Evolutionary conservation across 78 protist genomes (phyloP).

Genomic region (Dictyostelium capitatum): DNA sequence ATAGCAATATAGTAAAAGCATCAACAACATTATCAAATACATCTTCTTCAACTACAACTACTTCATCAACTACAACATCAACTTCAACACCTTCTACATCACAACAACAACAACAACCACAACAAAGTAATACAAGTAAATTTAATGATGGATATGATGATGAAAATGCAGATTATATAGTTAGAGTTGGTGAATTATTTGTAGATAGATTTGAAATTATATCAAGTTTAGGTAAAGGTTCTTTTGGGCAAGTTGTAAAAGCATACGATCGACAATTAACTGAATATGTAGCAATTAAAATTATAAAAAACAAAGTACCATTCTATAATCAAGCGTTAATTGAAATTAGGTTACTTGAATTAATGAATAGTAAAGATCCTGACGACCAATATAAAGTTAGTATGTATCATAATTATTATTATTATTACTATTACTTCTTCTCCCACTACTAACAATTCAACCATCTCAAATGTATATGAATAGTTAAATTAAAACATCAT

Average conservation of each 20-base stretch:
- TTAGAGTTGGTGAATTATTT: conserved; percentile 61
- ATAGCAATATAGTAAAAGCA: neutral
- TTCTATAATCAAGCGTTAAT: conserved; percentile 91
- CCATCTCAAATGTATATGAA: no score
- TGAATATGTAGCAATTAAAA: conserved; percentile 94
- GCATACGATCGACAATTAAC: conserved; percentile 79
- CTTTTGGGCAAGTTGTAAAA: conserved; percentile 95
- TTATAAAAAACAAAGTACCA: conserved; percentile 92
- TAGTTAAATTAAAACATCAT: conserved; percentile 76
- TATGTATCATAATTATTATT: neutral
- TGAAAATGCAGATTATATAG: conserved; percentile 82
- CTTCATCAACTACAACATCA: neutral
- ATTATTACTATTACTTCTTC: neutral
- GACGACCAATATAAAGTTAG: conserved; percentile 75
- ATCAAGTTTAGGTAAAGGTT: conserved; percentile 92
- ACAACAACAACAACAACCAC: neutral
- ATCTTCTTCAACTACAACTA: neutral
- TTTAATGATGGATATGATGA: conserved; percentile 73
- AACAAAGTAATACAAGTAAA: neutral
- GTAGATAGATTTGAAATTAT: conserved; percentile 76
- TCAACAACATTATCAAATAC: neutral
- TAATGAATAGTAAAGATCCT: conserved; percentile 82
- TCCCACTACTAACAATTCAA: neutral
- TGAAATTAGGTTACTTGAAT: conserved; percentile 87
- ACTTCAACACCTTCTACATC: neutral